Conservation (phyloP, 176 grass and related monocot genomes). For the Triticum timopheevii region DNA sequence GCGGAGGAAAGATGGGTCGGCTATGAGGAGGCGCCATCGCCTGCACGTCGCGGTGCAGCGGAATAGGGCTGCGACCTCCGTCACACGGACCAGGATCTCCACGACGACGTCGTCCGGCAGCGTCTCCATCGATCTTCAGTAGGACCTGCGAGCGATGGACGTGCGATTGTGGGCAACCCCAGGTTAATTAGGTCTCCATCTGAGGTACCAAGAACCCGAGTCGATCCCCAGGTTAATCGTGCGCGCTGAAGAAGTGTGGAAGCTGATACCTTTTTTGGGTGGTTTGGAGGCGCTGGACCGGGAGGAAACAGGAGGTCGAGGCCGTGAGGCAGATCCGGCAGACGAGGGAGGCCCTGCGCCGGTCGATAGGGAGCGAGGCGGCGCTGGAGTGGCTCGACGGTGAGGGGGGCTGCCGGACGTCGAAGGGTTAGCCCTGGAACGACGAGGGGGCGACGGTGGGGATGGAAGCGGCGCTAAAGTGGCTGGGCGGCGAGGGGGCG, state of each 20-base stretch:
- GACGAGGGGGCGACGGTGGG: not conserved
- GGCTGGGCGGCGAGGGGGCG: too few species aligned
- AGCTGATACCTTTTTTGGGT: not conserved
- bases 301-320: not conserved
- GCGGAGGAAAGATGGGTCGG: not conserved
- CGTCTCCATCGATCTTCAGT: not conserved
- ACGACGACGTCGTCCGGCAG: not conserved
- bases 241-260: not conserved
- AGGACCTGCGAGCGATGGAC: not conserved
- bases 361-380: not conserved
- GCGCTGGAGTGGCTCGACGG: not conserved
- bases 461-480: too few species aligned
- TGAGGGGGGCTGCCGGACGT: not conserved
- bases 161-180: too few species aligned
- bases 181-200: too few species aligned
- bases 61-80: not conserved
- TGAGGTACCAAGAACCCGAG: not conserved
- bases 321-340: not conserved
- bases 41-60: not conserved
- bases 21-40: not conserved
- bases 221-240: not conserved
- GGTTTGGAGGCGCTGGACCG: not conserved
- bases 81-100: not conserved
- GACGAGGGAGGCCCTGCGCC: not conserved
- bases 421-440: not conserved